Evolutionary conservation across 23 red algal genomes (phyloP).

Genomic region (Chondrus crispus): DNA sequence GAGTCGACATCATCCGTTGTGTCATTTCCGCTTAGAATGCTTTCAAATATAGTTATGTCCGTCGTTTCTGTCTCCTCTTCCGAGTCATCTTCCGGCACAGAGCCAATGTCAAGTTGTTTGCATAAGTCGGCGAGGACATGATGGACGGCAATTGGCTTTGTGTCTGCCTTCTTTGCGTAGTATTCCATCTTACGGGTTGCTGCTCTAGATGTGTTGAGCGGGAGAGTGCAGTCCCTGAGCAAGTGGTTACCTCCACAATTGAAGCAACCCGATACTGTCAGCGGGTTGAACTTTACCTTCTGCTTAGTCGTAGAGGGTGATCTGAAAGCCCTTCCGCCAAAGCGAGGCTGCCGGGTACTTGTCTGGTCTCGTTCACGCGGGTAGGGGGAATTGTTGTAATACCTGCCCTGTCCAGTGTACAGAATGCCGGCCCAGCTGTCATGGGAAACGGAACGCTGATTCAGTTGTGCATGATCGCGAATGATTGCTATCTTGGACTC

Average conservation of each 20-base stretch:
- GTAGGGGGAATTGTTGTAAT: background rate
- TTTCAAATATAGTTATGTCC: background rate
- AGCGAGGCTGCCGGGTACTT: no score
- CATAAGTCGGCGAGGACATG: background rate
- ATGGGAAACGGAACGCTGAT: background rate
- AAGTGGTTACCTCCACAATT: constrained; percentile 6
- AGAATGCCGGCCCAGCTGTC: background rate
- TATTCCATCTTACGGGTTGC: background rate
- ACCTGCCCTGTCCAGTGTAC: background rate
- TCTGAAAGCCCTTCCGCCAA: no score
- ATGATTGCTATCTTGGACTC: background rate
- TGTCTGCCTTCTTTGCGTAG: background rate
- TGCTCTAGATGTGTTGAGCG: background rate
- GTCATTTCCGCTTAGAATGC: background rate
- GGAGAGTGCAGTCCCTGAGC: background rate
- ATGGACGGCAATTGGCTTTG: background rate
- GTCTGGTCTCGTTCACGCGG: background rate
- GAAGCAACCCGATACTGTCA: background rate
- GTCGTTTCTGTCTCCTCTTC: background rate
- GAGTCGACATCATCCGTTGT: background rate
- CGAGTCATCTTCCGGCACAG: background rate
- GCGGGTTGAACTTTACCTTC: background rate
- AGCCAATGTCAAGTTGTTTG: background rate
- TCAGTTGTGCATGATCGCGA: background rate
- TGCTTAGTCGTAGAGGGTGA: background rate